Percentiles rank a stretch among this genome's conserved stretches.
Evolutionary conservation across 2,329 filamentous ascomycete genomes (phyloP).

Genomic region (Coccinonectria pachysandricola): DNA sequence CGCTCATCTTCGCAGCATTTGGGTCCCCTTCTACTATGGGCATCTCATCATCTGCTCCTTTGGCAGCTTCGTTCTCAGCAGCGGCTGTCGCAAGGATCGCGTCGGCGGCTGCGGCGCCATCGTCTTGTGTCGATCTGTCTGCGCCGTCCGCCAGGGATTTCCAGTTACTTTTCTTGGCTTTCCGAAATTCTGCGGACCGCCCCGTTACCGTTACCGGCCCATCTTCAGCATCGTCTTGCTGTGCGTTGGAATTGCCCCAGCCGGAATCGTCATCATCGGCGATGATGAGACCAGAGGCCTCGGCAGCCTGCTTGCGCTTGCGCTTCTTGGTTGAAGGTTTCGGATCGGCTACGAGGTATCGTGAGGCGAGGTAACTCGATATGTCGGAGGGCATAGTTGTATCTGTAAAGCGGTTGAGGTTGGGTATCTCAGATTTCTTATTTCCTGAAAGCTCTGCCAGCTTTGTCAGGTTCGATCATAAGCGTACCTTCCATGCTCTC

Average conservation of each 20-base stretch:
- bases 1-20: constrained; percentile 62
- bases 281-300: constrained; percentile 46
- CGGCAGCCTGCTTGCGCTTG: constrained; percentile 45
- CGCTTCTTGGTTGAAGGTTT: constrained; percentile 49
- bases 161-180: constrained; percentile 72
- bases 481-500: no score
- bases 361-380: constrained; percentile 79
- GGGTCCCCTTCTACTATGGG: constrained; percentile 35
- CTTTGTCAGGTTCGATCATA: no score
- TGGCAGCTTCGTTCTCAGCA: constrained; percentile 49
- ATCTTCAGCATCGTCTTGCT: constrained; percentile 44
- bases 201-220: constrained; percentile 38
- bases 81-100: constrained; percentile 66
- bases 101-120: constrained; percentile 56
- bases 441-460: no score
- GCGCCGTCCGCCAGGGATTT: constrained; percentile 50
- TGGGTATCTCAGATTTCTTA: no score
- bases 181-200: constrained; percentile 54
- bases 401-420: no score
- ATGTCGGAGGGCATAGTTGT: constrained; percentile 48
- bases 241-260: constrained; percentile 32
- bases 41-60: constrained; percentile 37
- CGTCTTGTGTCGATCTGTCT: constrained; percentile 20
- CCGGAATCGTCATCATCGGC: constrained; percentile 52
- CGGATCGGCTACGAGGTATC: constrained; percentile 62